A percentile compares a stretch with the other conserved stretches of the same genome.
Evolutionary conservation across 2,329 filamentous ascomycete species (phyloP).

Genomic region (Colletotrichum abscissum): DNA sequence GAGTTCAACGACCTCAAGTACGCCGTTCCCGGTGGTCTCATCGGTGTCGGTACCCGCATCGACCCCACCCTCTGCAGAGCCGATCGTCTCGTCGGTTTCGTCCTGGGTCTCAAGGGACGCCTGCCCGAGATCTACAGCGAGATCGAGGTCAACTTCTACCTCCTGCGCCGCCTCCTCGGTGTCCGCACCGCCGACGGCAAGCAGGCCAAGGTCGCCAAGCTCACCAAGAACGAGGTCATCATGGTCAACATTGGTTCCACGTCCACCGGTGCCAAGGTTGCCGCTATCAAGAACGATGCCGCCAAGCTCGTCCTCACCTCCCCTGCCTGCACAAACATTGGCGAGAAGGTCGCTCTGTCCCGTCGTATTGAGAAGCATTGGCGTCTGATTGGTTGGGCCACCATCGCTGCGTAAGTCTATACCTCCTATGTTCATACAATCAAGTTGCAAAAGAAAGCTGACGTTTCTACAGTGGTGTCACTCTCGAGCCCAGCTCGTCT

Average conservation of each 20-base stretch:
- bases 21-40: conserved; percentile 95
- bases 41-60: conserved; percentile 97
- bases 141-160: conserved; percentile 99
- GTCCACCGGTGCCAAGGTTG: conserved; percentile 96
- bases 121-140: conserved; percentile 98
- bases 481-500: conserved; percentile 61
- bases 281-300: conserved; percentile 96
- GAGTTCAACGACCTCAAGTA: conserved; percentile 98
- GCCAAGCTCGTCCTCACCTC: conserved; percentile 94
- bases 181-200: conserved; percentile 98
- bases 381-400: conserved; percentile 93
- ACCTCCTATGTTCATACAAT: not conserved
- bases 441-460: conserved; percentile 31
- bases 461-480: conserved; percentile 59
- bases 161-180: conserved; percentile 92
- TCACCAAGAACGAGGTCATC: conserved; percentile 98
- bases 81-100: conserved; percentile 98
- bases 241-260: conserved; percentile 99
- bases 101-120: conserved; percentile 92
- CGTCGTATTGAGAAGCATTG: conserved; percentile 99
- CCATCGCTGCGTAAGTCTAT: conserved; percentile 73
- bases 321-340: conserved; percentile 95
- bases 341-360: conserved; percentile 96
- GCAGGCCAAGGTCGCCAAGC: conserved; percentile 98
- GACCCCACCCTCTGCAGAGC: conserved; percentile 98